Percentiles rank a stretch among this genome's conserved stretches.
phyloP scores from a whole-genome alignment of 2,329 filamentous ascomycete species.

The Fusarium penzigii region DNA sequence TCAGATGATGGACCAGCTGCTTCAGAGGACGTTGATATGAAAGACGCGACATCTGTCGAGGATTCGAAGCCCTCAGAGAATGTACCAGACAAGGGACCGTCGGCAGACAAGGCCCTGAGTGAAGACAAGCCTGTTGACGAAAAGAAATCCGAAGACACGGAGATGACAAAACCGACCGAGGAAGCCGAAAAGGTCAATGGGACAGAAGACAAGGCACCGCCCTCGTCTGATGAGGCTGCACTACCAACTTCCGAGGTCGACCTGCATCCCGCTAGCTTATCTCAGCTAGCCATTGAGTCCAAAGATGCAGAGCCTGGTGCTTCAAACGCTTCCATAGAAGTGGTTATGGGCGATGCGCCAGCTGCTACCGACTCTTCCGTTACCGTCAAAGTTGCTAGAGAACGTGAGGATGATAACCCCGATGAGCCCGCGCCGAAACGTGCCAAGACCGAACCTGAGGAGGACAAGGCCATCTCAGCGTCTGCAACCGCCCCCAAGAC shows the following conservation, averaged over 20 bases:
- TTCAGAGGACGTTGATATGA: constrained; percentile 29
- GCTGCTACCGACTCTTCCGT: constrained; percentile 30
- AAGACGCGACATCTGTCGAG: constrained; percentile 16
- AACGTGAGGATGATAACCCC: constrained; percentile 72
- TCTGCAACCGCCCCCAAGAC: constrained; percentile 10
- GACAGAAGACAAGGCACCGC: constrained; percentile 10
- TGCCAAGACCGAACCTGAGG: constrained; percentile 67
- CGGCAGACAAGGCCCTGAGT: constrained; percentile 12
- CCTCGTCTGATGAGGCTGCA: constrained; percentile 18
- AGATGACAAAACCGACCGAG: constrained; percentile 25
- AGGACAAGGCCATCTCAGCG: constrained; percentile 34
- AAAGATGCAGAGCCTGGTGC: constrained; percentile 33
- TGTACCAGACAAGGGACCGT: constrained; percentile 6
- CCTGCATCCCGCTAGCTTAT: constrained; percentile 39
- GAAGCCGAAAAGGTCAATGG: constrained; percentile 18
- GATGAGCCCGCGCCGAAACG: constrained; percentile 75
- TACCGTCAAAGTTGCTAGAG: constrained; percentile 65
- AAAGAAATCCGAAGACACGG: constrained; percentile 23
- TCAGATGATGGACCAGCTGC: constrained; percentile 2
- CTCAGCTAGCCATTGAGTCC: constrained; percentile 40
- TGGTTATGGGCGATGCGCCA: constrained; percentile 54
- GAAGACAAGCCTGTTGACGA: constrained; percentile 7
- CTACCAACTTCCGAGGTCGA: constrained; percentile 37
- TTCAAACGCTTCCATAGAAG: constrained; percentile 39
- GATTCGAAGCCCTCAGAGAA: constrained; percentile 13